These are phyloP conservation scores for Plantago major DNA, from an alignment of 257 asterid species.

Conservation along the genomic window DNA sequence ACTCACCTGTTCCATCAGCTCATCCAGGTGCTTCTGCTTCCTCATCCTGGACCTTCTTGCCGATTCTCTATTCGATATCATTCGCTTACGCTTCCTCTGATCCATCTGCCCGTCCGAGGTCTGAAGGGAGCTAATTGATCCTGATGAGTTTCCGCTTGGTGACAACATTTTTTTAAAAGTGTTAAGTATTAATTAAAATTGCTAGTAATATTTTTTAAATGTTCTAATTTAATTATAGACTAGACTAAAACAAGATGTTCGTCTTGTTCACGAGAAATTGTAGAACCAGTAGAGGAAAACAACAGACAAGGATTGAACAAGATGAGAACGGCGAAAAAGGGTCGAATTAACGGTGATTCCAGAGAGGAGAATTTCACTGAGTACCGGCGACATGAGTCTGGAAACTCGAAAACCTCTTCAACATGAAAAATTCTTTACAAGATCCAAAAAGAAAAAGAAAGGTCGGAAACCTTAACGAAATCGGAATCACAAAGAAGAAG, in stretches of 20 bases:
- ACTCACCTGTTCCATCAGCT: constrained; percentile 28
- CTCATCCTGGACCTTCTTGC: constrained; percentile 39
- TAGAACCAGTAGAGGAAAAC: constrained; percentile 57
- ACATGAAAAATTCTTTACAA: constrained; percentile 16
- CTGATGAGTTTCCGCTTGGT: constrained; percentile 26
- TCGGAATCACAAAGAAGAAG: no score
- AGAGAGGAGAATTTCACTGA: constrained; percentile 38
- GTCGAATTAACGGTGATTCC: constrained; percentile 37
- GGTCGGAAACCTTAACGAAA: neutral
- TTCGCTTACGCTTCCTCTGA: constrained; percentile 39
- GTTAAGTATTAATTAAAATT: neutral
- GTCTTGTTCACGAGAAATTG: constrained; percentile 33
- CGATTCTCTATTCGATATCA: constrained; percentile 46
- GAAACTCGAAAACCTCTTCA: constrained; percentile 10
- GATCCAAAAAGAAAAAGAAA: neutral
- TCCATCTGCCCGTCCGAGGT: constrained; percentile 21
- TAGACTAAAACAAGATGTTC: no score
- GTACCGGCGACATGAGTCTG: constrained; percentile 36
- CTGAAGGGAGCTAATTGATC: constrained; percentile 20
- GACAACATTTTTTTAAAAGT: constrained; percentile 25
- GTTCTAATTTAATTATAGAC: neutral
- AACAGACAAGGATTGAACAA: constrained; percentile 48
- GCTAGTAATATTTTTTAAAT: neutral
- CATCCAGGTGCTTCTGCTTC: constrained; percentile 47
- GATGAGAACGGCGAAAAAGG: constrained; percentile 36